Percentiles rank a stretch among this genome's conserved stretches.
Evolutionary conservation across 805 yeast genomes (phyloP).

Genomic region (Saitoella complicata): DNA sequence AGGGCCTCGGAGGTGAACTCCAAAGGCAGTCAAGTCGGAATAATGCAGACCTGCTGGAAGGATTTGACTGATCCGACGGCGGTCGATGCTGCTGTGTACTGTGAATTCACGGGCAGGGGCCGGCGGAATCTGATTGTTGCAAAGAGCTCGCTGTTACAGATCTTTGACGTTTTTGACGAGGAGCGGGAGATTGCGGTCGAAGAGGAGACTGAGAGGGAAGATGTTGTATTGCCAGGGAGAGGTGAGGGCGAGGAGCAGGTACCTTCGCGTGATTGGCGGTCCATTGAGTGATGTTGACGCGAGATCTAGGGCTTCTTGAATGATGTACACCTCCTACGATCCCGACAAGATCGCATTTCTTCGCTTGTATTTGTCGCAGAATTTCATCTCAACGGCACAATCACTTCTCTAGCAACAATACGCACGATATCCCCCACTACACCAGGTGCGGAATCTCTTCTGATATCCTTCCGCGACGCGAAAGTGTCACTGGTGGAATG

Average conservation of each 20-base stretch:
- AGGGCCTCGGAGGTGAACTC: no score
- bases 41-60: not conserved
- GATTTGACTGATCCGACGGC: slow-evolving; percentile 11
- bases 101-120: slow-evolving; percentile 23
- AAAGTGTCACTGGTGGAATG: slow-evolving; percentile 64
- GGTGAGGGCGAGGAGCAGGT: not conserved
- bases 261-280: not conserved
- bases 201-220: slow-evolving; percentile 13
- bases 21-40: no score
- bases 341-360: slow-evolving; percentile 15
- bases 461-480: slow-evolving; percentile 55
- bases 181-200: slow-evolving; percentile 10
- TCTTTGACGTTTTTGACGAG: slow-evolving; percentile 30
- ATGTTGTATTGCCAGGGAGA: slow-evolving; percentile 14
- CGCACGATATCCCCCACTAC: slow-evolving; percentile 17
- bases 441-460: slow-evolving; percentile 38
- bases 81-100: slow-evolving; percentile 8
- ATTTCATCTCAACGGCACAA: slow-evolving; percentile 52
- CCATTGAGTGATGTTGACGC: not conserved
- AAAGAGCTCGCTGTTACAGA: slow-evolving; percentile 45
- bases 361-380: slow-evolving; percentile 37
- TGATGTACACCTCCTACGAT: slow-evolving; percentile 9
- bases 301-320: not conserved
- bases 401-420: slow-evolving; percentile 36
- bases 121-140: slow-evolving; percentile 47